Conservation (phyloP, 805 yeast genomes). For the Candida succiphila region DNA sequence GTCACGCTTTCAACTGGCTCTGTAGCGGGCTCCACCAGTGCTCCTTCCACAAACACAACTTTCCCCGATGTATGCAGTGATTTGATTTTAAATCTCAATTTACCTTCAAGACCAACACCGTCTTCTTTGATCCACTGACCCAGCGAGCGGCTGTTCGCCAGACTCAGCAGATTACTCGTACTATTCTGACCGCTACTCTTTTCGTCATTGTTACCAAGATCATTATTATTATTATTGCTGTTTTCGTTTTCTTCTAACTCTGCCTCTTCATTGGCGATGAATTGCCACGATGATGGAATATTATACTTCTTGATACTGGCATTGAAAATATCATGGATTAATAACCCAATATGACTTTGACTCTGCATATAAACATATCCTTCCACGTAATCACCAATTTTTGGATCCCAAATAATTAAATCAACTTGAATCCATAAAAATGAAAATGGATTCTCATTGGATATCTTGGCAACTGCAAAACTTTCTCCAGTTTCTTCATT, state of each 20-base stretch:
- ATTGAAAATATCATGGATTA: conserved; percentile 89
- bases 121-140: conserved; percentile 85
- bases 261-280: conserved; percentile 71
- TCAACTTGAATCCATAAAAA: conserved; percentile 83
- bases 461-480: conserved; percentile 51
- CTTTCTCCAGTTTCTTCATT: conserved; percentile 30
- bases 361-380: conserved; percentile 89
- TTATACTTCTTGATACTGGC: conserved; percentile 80
- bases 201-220: conserved; percentile 12
- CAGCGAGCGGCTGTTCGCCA: no score
- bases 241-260: conserved; percentile 25
- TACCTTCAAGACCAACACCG: conserved; percentile 73
- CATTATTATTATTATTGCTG: conserved; percentile 13
- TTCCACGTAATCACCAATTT: conserved; percentile 75
- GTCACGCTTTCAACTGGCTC: no score
- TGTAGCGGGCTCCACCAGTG: conserved; percentile 51
- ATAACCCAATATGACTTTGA: conserved; percentile 87
- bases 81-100: conserved; percentile 65
- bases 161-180: no score
- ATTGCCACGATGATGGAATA: conserved; percentile 83
- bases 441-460: conserved; percentile 78
- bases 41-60: conserved; percentile 83
- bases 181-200: conserved; percentile 14
- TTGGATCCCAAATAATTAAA: conserved; percentile 83
- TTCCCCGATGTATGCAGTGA: conserved; percentile 68